Conservation (phyloP, 1,139 yeast species). For the Chernovozyma sophiae-reginae region DNA sequence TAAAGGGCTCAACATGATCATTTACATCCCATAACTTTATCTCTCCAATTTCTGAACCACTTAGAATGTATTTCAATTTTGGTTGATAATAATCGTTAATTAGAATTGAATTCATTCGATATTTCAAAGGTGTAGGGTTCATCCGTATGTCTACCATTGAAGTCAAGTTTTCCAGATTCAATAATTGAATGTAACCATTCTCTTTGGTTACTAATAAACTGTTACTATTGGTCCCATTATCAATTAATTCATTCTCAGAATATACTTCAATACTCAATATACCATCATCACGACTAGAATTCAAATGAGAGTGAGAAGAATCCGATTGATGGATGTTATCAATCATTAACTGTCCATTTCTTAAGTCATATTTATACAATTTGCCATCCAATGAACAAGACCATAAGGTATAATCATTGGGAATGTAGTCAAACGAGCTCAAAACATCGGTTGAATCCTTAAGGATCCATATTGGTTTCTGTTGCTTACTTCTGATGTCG, state of each 20-base stretch:
- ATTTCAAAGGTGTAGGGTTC: not conserved
- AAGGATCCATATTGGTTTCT: slow-evolving; percentile 13
- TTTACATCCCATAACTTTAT: slow-evolving; percentile 8
- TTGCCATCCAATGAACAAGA: slow-evolving; percentile 29
- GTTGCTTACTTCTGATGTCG: slow-evolving; percentile 14
- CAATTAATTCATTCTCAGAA: not conserved
- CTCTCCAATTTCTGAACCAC: slow-evolving; percentile 13
- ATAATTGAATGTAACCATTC: slow-evolving; percentile 2
- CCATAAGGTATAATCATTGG: slow-evolving; percentile 10
- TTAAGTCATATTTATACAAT: slow-evolving; percentile 24
- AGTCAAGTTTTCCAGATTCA: not conserved
- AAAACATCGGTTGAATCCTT: slow-evolving; percentile 28
- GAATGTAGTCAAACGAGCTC: slow-evolving; percentile 18
- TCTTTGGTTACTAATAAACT: slow-evolving; percentile 1
- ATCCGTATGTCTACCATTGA: not conserved
- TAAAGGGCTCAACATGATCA: not conserved
- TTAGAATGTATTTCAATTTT: slow-evolving; percentile 9
- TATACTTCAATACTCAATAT: not conserved
- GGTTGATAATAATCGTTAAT: slow-evolving; percentile 9
- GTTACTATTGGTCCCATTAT: not conserved
- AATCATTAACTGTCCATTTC: slow-evolving; percentile 10
- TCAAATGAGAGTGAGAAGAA: not conserved
- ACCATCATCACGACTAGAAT: not conserved
- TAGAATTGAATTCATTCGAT: slow-evolving; percentile 9
- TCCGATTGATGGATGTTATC: not conserved